Evolutionary conservation across 306 rosid genomes (phyloP).

Genomic region (Cyamopsis tetragonoloba): DNA sequence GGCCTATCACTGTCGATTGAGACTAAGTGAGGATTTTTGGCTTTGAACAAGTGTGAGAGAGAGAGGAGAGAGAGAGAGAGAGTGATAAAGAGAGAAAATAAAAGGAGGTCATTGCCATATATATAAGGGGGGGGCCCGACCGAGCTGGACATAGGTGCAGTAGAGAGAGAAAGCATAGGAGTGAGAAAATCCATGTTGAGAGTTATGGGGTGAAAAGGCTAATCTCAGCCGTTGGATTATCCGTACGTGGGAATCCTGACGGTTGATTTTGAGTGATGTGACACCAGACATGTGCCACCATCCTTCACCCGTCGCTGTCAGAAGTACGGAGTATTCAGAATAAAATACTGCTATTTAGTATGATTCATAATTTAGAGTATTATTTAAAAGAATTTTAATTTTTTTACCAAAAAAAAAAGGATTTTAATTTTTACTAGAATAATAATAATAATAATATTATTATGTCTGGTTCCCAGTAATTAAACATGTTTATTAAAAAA

Average conservation of each 20-base stretch:
- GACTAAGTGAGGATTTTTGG: slow-evolving; percentile 43
- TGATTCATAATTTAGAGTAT: too few species aligned
- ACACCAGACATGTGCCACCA: slow-evolving; percentile 94
- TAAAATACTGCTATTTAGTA: too few species aligned
- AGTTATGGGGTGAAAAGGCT: slow-evolving; percentile 28
- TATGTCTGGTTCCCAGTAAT: too few species aligned
- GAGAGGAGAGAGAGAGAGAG: slow-evolving; percentile 22
- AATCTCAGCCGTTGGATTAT: slow-evolving; percentile 35
- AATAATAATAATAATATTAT: not conserved
- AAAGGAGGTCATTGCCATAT: slow-evolving; percentile 40
- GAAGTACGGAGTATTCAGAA: slow-evolving; percentile 59
- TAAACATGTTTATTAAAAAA: too few species aligned
- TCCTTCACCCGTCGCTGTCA: slow-evolving; percentile 85
- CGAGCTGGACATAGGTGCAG: slow-evolving; percentile 59
- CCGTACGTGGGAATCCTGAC: slow-evolving; percentile 45
- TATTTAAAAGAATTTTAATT: too few species aligned
- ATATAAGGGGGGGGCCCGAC: slow-evolving; percentile 67
- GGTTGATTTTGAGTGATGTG: slow-evolving; percentile 51
- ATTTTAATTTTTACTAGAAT: too few species aligned
- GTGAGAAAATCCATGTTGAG: slow-evolving; percentile 28
- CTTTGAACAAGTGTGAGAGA: slow-evolving; percentile 27
- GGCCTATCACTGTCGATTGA: slow-evolving; percentile 67
- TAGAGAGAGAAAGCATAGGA: slow-evolving; percentile 45
- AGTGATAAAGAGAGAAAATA: slow-evolving; percentile 29
- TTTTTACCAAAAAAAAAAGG: too few species aligned